Evolutionary conservation across 495 filamentous ascomycete genomes (phyloP).

Genomic region (Hypoxylon lienhwacheense): DNA sequence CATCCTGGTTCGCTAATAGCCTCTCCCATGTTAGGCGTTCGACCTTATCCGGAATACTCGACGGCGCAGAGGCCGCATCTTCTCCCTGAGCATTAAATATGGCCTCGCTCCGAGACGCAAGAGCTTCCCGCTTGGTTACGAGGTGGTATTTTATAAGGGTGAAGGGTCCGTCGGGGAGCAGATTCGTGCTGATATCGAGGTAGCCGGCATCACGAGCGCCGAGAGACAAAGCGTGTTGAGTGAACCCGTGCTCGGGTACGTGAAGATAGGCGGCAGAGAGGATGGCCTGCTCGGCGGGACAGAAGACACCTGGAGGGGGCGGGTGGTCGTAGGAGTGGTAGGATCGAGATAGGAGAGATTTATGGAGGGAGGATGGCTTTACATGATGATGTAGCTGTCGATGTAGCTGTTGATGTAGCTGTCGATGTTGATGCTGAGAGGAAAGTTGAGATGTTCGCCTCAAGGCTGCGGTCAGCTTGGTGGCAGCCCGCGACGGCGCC

Average conservation of each 20-base stretch:
- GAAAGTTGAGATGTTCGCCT: constrained; percentile 3
- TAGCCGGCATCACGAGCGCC: constrained; percentile 84
- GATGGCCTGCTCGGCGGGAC: constrained; percentile 69
- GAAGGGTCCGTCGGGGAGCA: constrained; percentile 79
- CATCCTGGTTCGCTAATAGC: constrained; percentile 67
- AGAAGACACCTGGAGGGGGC: constrained; percentile 63
- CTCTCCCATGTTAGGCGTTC: constrained; percentile 69
- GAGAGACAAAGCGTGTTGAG: constrained; percentile 64
- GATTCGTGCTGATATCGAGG: constrained; percentile 78
- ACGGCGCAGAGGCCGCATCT: constrained; percentile 40
- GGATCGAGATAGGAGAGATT: constrained; percentile 33
- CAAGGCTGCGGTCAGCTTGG: constrained; percentile 1
- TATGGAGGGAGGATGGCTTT: neutral
- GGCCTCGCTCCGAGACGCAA: constrained; percentile 39
- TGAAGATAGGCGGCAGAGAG: constrained; percentile 78
- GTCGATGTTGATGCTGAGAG: no score
- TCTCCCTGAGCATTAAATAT: constrained; percentile 29
- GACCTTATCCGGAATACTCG: constrained; percentile 53
- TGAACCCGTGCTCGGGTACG: constrained; percentile 84
- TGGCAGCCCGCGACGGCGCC: constrained; percentile 16
- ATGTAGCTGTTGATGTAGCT: constrained; percentile 1
- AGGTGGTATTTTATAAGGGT: constrained; percentile 83
- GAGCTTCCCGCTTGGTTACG: constrained; percentile 57
- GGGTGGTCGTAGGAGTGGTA: constrained; percentile 78
- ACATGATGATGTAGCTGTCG: constrained; percentile 3